Base-by-base conservation (phyloP, 208 protist species). In the Trypanosoma rangeli region DNA sequence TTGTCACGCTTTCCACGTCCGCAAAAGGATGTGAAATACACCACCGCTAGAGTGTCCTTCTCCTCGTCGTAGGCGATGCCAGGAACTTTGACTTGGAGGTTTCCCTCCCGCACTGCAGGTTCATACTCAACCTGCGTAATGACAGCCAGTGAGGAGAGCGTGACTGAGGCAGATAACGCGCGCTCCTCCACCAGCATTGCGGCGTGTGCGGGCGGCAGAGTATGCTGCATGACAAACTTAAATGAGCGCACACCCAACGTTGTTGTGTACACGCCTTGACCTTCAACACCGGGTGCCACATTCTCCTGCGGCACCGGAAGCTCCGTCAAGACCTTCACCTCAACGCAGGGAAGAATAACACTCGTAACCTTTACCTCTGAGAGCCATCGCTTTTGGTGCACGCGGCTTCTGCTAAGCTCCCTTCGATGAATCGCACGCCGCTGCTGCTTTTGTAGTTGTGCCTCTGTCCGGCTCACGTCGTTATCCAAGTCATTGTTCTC, bases 51-150 rank as follows among this genome's bases (percentile, higher is more conserved):
- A 46, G 82, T 89, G 22, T 87, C 78, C 68, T 89, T 89, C 29
- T 61, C 62, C 2, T 79, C 57, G 46, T 93, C 78, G 54, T 90
- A 92, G 44, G 66, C 70, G 48, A 94, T 66, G 29, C 69, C 59
- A 0, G 88, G 87, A 12, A 92, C 61, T 44, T 84, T 80, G 12
- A 87, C 76, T 22, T 37, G 20, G 0, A 94, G 37, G 64, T 90
- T 92, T 31, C 86, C 91, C 28, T 86, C 74, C 2, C 91, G 86
- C 37, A 48, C 33, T 20, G 92, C 46, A 31, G 87, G 91, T 70
- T 96, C 91, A 57, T 87, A 85, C 66, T 93, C 84, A 28, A 96
- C 83, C 66, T 96, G 91, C 15, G 79, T 87, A 31, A 94, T 71
- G 24, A 90, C 22, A 3, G 88, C 82, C 16, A 90, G 20, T 28